A percentile compares a stretch with the other conserved stretches of the same genome.
These are phyloP conservation scores for Globisporangium perplexum DNA, from an alignment of 352 stramenopile genomes.

Conservation along the genomic window DNA sequence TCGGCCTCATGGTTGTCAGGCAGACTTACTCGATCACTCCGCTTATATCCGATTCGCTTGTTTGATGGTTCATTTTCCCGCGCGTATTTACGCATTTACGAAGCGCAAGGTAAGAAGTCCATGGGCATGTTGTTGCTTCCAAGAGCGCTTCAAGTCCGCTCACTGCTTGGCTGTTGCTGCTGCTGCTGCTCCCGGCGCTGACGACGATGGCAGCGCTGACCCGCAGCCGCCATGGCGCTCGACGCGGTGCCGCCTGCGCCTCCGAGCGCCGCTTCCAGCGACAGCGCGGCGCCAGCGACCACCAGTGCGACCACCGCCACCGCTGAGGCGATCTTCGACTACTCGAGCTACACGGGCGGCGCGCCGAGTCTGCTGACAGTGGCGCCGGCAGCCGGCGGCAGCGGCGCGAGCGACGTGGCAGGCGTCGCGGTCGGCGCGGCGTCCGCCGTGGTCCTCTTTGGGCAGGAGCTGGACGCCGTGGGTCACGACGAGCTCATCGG, in stretches of 20 bases:
- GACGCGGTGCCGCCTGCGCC: background rate
- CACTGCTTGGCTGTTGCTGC: background rate
- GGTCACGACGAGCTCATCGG: conserved; percentile 6
- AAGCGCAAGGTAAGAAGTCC: no score
- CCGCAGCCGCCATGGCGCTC: background rate
- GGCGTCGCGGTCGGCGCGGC: background rate
- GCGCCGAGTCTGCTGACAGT: conserved; percentile 29
- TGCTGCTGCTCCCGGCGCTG: no score
- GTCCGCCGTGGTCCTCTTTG: conserved; percentile 10
- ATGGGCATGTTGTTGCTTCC: no score
- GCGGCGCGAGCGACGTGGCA: background rate
- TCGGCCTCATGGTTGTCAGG: no score
- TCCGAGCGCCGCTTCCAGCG: background rate
- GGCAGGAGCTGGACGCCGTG: conserved; percentile 13
- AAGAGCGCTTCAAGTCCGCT: background rate
- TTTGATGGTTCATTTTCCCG: no score
- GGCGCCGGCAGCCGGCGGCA: conserved; percentile 2
- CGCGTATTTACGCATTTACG: no score
- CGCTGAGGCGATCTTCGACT: conserved; percentile 30
- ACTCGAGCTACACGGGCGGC: conserved; percentile 42
- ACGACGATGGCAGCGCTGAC: background rate
- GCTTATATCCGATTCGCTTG: no score
- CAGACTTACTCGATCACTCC: no score
- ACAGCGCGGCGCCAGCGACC: background rate
- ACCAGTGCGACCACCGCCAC: background rate